These are phyloP conservation scores for Astragalus membranaceus DNA, from an alignment of 306 rosid genomes.

Conservation along the genomic window DNA sequence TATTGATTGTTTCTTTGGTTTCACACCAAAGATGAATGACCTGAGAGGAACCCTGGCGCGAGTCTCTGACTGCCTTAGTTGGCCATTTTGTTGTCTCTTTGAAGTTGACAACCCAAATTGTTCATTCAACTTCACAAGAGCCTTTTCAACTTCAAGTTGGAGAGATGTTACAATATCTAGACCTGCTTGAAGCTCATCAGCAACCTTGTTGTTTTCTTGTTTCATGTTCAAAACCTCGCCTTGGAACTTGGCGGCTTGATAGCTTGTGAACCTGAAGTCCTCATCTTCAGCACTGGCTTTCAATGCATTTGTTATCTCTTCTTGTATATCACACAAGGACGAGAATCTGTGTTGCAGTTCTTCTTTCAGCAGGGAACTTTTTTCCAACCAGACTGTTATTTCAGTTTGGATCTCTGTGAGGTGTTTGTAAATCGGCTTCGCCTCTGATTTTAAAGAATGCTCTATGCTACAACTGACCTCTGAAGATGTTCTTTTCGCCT, in stretches of 20 bases:
- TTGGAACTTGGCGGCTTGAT: constrained; percentile 96
- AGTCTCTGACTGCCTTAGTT: constrained; percentile 37
- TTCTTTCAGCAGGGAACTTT: constrained; percentile 45
- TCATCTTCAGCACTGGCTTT: constrained; percentile 83
- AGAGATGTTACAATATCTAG: constrained; percentile 52
- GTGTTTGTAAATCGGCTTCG: constrained; percentile 77
- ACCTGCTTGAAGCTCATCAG: constrained; percentile 75
- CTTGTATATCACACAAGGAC: constrained; percentile 75
- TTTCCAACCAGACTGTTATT: constrained; percentile 62
- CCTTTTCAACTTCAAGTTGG: constrained; percentile 57
- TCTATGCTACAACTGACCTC: constrained; percentile 35
- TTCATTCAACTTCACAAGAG: constrained; percentile 57
- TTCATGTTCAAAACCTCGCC: constrained; percentile 97
- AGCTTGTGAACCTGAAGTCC: constrained; percentile 81
- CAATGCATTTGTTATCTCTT: constrained; percentile 72
- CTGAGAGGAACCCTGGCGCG: constrained; percentile 61
- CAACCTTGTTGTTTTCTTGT: constrained; percentile 89
- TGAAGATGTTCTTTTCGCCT: constrained; percentile 34
- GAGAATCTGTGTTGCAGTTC: constrained; percentile 64
- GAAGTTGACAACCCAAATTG: constrained; percentile 50
- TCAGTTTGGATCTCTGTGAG: constrained; percentile 71
- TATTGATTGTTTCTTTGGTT: constrained; percentile 69
- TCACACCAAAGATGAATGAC: constrained; percentile 76
- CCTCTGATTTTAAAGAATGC: constrained; percentile 53
- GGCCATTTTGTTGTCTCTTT: constrained; percentile 38